Conservation (phyloP, 2,329 filamentous ascomycete genomes). For the Endothia cerciana region DNA sequence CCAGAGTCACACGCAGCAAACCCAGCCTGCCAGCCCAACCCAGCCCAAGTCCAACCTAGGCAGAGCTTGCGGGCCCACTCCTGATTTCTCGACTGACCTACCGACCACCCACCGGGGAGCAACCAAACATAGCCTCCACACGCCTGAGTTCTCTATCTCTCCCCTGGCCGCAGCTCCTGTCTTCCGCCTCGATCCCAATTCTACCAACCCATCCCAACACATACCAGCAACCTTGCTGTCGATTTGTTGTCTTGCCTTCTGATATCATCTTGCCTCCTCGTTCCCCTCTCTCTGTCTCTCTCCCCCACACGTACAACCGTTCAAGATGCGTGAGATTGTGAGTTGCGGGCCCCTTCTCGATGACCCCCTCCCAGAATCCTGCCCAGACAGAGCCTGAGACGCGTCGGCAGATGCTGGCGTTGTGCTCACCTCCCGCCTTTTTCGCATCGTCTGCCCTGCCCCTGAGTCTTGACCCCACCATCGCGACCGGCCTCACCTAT, state of each 20-base stretch:
- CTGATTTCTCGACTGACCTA: background rate
- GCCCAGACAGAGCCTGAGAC: slow-evolving; percentile 26
- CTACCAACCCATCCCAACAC: background rate
- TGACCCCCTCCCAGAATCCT: slow-evolving; percentile 8
- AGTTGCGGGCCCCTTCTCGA: slow-evolving; percentile 42
- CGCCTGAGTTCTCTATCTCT: too few species aligned
- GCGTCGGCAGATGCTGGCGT: slow-evolving; percentile 31
- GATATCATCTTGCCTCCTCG: slow-evolving; percentile 6
- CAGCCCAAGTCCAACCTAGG: background rate
- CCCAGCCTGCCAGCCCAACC: background rate
- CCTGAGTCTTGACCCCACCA: slow-evolving; percentile 38
- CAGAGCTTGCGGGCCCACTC: background rate
- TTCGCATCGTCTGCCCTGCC: slow-evolving; percentile 28
- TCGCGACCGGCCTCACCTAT: slow-evolving; percentile 27
- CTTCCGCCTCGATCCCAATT: slow-evolving; percentile 22
- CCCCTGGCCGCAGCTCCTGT: slow-evolving; percentile 22
- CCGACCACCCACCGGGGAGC: too few species aligned
- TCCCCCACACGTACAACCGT: slow-evolving; percentile 35
- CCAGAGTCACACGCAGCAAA: slow-evolving; percentile 13
- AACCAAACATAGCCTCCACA: slow-evolving; percentile 15
- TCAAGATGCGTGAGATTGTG: slow-evolving; percentile 78
- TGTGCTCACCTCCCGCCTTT: slow-evolving; percentile 12
- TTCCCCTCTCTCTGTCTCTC: slow-evolving; percentile 16
- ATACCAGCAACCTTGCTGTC: slow-evolving; percentile 25
- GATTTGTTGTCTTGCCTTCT: slow-evolving; percentile 8